Conservation (phyloP, 306 rosid genomes). For the Oemleria cerasiformis region DNA sequence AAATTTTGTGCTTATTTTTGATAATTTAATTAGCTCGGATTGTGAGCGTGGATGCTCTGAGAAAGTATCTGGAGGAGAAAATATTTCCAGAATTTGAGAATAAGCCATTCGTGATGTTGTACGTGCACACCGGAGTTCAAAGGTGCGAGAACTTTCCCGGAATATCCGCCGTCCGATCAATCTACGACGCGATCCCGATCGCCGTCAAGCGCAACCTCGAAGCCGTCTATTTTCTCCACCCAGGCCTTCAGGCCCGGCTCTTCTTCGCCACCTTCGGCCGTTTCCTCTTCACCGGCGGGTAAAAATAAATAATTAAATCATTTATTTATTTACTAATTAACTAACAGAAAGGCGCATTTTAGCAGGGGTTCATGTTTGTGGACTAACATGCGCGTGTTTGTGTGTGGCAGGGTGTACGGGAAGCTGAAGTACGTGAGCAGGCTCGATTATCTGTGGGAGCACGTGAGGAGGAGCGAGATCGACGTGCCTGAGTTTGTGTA, state of each 20-base stretch:
- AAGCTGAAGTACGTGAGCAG: constrained; percentile 80
- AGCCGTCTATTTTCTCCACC: constrained; percentile 77
- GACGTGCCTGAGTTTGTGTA: constrained; percentile 74
- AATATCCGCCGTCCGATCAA: constrained; percentile 63
- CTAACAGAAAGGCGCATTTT: constrained; percentile 2
- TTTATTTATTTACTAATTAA: background rate
- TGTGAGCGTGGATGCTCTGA: constrained; percentile 60
- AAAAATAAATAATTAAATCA: background rate
- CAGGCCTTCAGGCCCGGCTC: constrained; percentile 77
- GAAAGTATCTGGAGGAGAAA: constrained; percentile 64
- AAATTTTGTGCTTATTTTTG: background rate
- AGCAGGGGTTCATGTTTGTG: background rate
- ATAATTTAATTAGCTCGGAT: constrained; percentile 47
- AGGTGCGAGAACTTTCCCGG: constrained; percentile 84
- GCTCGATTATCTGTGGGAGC: constrained; percentile 78
- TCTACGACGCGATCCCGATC: constrained; percentile 79
- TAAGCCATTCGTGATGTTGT: constrained; percentile 61
- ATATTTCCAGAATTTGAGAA: constrained; percentile 59
- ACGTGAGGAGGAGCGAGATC: constrained; percentile 66
- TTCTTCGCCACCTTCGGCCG: constrained; percentile 93
- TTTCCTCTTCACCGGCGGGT: constrained; percentile 78
- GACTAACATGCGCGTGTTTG: constrained; percentile 21
- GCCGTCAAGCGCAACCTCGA: constrained; percentile 69
- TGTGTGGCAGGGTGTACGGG: constrained; percentile 61
- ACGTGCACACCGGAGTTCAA: constrained; percentile 78